These are phyloP conservation scores for Apiosordaria backusii DNA, from an alignment of 495 filamentous ascomycete species.

Conservation along the genomic window DNA sequence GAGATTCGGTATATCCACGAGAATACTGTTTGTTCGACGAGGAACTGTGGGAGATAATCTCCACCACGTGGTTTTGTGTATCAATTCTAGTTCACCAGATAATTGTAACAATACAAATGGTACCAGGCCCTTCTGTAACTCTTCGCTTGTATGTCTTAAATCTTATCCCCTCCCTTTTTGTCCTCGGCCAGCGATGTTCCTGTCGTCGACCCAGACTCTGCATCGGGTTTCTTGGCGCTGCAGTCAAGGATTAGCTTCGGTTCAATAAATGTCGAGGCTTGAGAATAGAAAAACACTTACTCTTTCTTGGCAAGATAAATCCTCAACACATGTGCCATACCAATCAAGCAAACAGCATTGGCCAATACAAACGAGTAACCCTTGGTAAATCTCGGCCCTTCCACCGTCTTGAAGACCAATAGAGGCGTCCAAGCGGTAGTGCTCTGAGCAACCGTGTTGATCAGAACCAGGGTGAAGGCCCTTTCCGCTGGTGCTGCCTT, in stretches of 20 bases:
- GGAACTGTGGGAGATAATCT: slow-evolving; percentile 16
- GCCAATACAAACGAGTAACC: slow-evolving; percentile 48
- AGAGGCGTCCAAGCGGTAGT: slow-evolving; percentile 40
- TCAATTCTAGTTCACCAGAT: neutral
- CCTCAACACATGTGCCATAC: slow-evolving; percentile 35
- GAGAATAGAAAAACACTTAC: slow-evolving; percentile 21
- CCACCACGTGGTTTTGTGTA: neutral
- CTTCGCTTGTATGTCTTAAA: too few species aligned
- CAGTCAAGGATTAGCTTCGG: neutral
- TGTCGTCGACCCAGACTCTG: slow-evolving; percentile 5
- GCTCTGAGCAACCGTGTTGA: slow-evolving; percentile 33
- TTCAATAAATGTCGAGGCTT: too few species aligned
- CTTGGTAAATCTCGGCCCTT: slow-evolving; percentile 44
- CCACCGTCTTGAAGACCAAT: slow-evolving; percentile 36
- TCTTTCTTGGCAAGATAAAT: slow-evolving; percentile 27
- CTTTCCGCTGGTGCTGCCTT: slow-evolving; percentile 29
- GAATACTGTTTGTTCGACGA: slow-evolving; percentile 21
- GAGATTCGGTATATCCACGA: slow-evolving; percentile 40
- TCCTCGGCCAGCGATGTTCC: slow-evolving; percentile 3
- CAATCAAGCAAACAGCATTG: slow-evolving; percentile 45
- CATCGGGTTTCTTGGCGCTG: neutral
- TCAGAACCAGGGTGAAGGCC: slow-evolving; percentile 30
- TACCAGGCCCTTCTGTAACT: too few species aligned
- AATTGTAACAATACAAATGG: neutral
- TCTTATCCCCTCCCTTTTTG: neutral